phyloP scores from a whole-genome alignment of 495 filamentous ascomycete species.

The Hypoxylon lienhwacheense region DNA sequence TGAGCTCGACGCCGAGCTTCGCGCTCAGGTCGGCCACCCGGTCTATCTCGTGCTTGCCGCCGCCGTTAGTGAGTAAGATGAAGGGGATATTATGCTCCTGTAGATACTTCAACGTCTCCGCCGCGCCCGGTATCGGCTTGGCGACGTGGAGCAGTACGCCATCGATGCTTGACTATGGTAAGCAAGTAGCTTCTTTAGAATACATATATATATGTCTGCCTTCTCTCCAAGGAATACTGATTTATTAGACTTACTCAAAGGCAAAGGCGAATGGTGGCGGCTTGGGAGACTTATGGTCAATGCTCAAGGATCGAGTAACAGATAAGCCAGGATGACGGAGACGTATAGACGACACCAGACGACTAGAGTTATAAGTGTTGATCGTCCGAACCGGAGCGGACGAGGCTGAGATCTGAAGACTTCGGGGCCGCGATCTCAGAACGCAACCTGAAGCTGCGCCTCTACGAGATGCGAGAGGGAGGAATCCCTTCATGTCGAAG shows the following conservation, averaged over 20 bases:
- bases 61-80: conserved; percentile 87
- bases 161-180: conserved; percentile 68
- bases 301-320: conserved; percentile 9
- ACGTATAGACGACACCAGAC: not conserved
- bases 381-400: conserved; percentile 13
- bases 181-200: not conserved
- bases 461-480: conserved; percentile 1
- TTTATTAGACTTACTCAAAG: conserved; percentile 70
- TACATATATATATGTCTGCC: not conserved
- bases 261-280: conserved; percentile 68
- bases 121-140: conserved; percentile 76
- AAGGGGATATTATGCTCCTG: conserved; percentile 73
- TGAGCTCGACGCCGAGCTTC: conserved; percentile 59
- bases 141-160: conserved; percentile 90
- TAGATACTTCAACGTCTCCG: conserved; percentile 71
- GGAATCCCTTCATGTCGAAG: conserved; percentile 31
- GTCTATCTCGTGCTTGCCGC: conserved; percentile 73
- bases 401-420: not conserved
- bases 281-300: conserved; percentile 6
- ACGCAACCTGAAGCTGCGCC: conserved; percentile 14
- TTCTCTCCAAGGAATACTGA: not conserved
- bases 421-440: conserved; percentile 25
- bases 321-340: not conserved
- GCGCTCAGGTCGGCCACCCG: conserved; percentile 70
- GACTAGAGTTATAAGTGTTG: not conserved